Conservation (phyloP, 345 rosid genomes). For the Eucalyptus cloeziana region DNA sequence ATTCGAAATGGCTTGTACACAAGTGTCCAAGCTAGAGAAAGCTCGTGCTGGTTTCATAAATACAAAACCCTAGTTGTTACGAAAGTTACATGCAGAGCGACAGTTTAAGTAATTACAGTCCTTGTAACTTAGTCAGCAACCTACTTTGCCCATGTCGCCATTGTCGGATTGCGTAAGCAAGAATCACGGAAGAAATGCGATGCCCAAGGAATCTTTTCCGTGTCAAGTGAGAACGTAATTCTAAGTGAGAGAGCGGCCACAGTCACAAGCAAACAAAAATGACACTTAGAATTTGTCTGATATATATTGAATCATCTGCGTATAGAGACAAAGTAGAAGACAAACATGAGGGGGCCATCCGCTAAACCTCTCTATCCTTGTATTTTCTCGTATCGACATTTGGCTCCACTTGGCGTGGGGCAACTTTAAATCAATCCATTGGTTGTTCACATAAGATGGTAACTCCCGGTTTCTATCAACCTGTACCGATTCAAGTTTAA, state of each 20-base stretch:
- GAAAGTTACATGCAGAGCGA: neutral
- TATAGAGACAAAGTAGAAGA: neutral
- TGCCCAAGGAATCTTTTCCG: neutral
- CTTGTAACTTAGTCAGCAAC: neutral
- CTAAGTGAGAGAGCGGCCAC: neutral
- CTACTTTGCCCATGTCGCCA: neutral
- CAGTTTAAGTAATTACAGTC: neutral
- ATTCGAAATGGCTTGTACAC: neutral
- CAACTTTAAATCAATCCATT: neutral
- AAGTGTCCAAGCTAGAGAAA: neutral
- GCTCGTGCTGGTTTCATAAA: neutral
- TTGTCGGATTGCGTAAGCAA: neutral
- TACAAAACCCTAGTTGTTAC: neutral
- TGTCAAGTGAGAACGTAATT: neutral
- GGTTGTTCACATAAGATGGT: neutral
- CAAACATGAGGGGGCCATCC: neutral
- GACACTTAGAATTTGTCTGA: neutral
- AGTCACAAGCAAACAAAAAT: neutral
- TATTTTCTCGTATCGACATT: neutral
- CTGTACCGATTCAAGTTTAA: neutral
- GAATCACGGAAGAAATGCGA: neutral
- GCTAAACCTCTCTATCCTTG: neutral
- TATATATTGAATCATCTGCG: neutral
- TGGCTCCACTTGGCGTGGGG: neutral
- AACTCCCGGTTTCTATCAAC: rapidly evolving